Conservation (phyloP, 805 yeast species). For the Cyberlindnera maclurae region DNA sequence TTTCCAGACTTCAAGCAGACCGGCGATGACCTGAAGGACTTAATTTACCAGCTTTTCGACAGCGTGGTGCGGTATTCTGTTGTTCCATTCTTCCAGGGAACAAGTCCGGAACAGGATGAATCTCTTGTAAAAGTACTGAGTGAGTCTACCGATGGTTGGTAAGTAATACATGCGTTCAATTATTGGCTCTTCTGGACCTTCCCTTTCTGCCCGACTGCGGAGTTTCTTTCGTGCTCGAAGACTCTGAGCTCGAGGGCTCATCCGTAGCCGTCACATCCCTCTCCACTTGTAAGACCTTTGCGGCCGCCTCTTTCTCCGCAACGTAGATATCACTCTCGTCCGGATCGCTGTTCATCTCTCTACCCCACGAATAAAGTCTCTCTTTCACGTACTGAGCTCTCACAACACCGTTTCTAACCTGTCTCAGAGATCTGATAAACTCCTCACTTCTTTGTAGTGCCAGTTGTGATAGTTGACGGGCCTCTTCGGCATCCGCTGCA, state of each 20-base stretch:
- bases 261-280: constrained; percentile 10
- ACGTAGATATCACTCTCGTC: constrained; percentile 36
- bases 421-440: constrained; percentile 71
- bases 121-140: constrained; percentile 36
- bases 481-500: constrained; percentile 55
- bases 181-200: constrained; percentile 10
- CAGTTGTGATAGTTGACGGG: constrained; percentile 69
- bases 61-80: constrained; percentile 43
- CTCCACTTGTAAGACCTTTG: constrained; percentile 16
- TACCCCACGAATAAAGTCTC: constrained; percentile 74
- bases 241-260: constrained; percentile 7
- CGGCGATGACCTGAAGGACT: constrained; percentile 60
- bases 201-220: constrained; percentile 15
- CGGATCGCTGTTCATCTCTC: constrained; percentile 67
- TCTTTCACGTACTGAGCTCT: constrained; percentile 71
- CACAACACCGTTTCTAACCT: constrained; percentile 65
- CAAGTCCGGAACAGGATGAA: constrained; percentile 5
- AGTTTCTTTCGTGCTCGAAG: constrained; percentile 6
- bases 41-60: constrained; percentile 63
- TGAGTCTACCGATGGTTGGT: constrained; percentile 30
- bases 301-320: constrained; percentile 25
- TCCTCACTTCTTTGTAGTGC: constrained; percentile 81
- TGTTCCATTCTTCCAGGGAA: constrained; percentile 36
- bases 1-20: constrained; percentile 97
- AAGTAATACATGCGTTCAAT: constrained; percentile 1